phyloP scores from a whole-genome alignment of 176 grass and related monocot genomes.

The Aegilops sharonensis region DNA sequence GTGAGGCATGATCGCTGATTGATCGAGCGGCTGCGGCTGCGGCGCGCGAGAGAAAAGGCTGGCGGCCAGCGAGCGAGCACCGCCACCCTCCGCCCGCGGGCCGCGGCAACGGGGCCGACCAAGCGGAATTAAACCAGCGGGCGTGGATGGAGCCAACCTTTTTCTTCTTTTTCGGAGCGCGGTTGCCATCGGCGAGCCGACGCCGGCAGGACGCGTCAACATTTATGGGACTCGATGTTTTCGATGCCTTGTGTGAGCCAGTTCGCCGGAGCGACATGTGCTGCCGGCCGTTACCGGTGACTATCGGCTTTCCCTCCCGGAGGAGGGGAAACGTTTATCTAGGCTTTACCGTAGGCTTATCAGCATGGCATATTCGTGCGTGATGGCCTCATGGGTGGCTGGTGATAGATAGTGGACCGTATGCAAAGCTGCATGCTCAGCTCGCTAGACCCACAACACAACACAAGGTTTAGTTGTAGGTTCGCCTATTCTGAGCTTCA shows the following conservation, averaged over 20 bases:
- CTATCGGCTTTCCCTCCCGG: background rate
- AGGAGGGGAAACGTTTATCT: background rate
- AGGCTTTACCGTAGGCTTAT: background rate
- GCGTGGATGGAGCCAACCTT: background rate
- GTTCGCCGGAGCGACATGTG: background rate
- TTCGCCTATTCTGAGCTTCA: background rate
- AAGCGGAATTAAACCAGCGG: background rate
- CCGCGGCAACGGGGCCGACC: constrained; percentile 26
- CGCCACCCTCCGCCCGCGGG: constrained; percentile 27
- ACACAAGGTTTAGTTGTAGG: background rate
- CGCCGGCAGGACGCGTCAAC: background rate
- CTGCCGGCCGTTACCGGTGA: background rate
- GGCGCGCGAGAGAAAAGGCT: background rate
- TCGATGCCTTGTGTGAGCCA: background rate
- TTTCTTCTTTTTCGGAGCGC: background rate
- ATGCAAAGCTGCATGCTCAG: background rate
- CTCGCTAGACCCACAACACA: background rate
- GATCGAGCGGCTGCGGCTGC: background rate
- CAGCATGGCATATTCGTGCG: too few species aligned
- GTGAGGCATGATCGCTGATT: constrained; percentile 1
- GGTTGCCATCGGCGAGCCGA: constrained; percentile 8
- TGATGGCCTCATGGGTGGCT: background rate
- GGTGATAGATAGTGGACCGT: background rate
- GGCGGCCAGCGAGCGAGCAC: background rate
- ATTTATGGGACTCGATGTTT: background rate